These are phyloP conservation scores for Vitis hybrid DNA, from an alignment of 177 flowering plant species.

Conservation along the genomic window DNA sequence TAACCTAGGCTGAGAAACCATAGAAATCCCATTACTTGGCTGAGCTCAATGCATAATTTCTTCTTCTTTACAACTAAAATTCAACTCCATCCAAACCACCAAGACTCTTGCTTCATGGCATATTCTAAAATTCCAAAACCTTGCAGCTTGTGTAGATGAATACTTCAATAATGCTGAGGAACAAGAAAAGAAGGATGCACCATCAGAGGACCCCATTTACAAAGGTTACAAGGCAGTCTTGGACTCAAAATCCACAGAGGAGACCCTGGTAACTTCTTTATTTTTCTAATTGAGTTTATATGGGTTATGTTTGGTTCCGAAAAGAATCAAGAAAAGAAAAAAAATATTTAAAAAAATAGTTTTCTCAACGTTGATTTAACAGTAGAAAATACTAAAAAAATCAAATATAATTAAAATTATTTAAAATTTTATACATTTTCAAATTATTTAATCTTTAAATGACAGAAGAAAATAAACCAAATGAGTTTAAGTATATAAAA, in stretches of 20 bases:
- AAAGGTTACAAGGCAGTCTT: conserved; percentile 75
- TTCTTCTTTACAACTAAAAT: not conserved
- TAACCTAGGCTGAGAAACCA: too few species aligned
- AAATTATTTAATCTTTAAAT: too few species aligned
- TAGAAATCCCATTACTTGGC: too few species aligned
- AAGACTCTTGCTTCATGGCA: not conserved
- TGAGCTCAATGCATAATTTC: not conserved
- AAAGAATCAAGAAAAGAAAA: too few species aligned
- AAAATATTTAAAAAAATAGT: too few species aligned
- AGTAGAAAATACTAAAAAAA: too few species aligned
- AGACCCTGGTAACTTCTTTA: conserved; percentile 54
- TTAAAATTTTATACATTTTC: too few species aligned
- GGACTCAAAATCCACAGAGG: conserved; percentile 89
- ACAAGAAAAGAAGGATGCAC: conserved; percentile 16
- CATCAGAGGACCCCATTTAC: conserved; percentile 59
- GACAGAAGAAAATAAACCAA: too few species aligned
- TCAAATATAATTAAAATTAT: too few species aligned
- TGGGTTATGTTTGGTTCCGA: too few species aligned
- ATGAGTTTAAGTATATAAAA: too few species aligned
- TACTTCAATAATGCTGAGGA: conserved; percentile 55
- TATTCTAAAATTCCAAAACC: not conserved
- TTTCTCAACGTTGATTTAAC: not conserved
- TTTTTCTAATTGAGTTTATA: not conserved
- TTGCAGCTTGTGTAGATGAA: conserved; percentile 74
- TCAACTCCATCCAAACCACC: not conserved